These are phyloP conservation scores for Colletotrichum nymphaeae DNA, from an alignment of 2,329 filamentous ascomycete species.

Conservation along the genomic window DNA sequence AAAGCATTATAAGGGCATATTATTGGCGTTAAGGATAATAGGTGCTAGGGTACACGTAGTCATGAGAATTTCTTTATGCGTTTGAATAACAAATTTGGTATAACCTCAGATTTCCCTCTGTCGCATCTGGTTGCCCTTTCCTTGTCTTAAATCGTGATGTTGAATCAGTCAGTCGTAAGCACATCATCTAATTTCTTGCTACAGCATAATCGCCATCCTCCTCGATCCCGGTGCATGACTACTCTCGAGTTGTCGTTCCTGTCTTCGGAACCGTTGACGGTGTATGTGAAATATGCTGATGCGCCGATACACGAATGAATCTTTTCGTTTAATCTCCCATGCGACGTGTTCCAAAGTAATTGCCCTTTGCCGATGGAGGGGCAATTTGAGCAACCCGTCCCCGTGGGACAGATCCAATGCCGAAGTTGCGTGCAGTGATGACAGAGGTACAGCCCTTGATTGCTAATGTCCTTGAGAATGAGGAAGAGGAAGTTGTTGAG, in stretches of 20 bases:
- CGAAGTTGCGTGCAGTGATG: conserved; percentile 13
- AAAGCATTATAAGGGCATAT: not conserved
- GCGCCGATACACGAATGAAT: not conserved
- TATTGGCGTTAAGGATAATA: conserved; percentile 9
- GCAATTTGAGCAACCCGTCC: not conserved
- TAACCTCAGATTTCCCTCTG: not conserved
- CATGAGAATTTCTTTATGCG: not conserved
- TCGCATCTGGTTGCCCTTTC: not conserved
- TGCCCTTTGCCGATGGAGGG: not conserved
- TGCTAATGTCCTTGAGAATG: conserved; percentile 14
- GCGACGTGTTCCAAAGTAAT: not conserved
- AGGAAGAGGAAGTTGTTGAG: conserved; percentile 16
- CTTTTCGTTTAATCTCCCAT: not conserved
- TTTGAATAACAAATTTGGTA: not conserved
- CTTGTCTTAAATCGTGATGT: not conserved
- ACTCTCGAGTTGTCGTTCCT: not conserved
- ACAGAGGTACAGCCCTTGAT: conserved; percentile 2
- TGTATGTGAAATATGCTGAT: not conserved
- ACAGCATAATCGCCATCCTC: conserved; percentile 1
- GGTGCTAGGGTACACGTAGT: not conserved
- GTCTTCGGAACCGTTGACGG: not conserved
- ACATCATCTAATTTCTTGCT: not conserved
- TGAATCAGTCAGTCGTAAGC: not conserved
- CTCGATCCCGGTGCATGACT: conserved; percentile 7
- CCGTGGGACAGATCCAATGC: not conserved